Evolutionary conservation across 176 grass and related monocot species (phyloP).

Genomic region (Oryza officinalis): DNA sequence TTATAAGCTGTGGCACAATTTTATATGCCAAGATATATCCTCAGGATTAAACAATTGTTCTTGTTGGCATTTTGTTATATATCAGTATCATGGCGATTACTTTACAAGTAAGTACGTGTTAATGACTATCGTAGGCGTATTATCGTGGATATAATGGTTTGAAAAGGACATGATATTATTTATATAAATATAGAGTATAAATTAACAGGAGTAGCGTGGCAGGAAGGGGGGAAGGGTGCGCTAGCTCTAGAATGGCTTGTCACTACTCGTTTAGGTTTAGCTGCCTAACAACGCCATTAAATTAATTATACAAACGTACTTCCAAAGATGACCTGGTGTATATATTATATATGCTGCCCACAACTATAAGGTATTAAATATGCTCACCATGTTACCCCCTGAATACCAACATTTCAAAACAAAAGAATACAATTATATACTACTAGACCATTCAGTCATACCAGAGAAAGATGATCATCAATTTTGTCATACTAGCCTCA

Average conservation of each 20-base stretch:
- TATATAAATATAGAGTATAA: background rate
- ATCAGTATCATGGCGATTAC: slow-evolving; percentile 34
- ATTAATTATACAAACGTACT: slow-evolving; percentile 21
- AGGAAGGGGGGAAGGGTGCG: slow-evolving; percentile 24
- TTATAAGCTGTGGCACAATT: slow-evolving; percentile 24
- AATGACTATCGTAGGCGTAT: slow-evolving; percentile 38
- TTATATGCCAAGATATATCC: slow-evolving; percentile 40
- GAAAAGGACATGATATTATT: slow-evolving; percentile 25
- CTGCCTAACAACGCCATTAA: slow-evolving; percentile 28
- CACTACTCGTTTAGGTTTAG: slow-evolving; percentile 14
- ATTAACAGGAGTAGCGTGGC: slow-evolving; percentile 38
- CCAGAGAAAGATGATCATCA: background rate
- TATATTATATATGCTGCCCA: slow-evolving; percentile 10
- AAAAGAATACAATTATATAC: background rate
- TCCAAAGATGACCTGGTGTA: slow-evolving; percentile 20
- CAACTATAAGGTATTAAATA: slow-evolving; percentile 12
- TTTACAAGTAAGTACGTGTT: slow-evolving; percentile 45
- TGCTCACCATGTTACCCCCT: slow-evolving; percentile 21
- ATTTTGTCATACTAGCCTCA: background rate
- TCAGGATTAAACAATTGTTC: slow-evolving; percentile 41
- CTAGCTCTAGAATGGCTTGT: slow-evolving; percentile 32
- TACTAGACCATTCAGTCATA: background rate
- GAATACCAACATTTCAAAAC: slow-evolving; percentile 38
- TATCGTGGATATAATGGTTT: slow-evolving; percentile 31
- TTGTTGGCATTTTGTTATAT: slow-evolving; percentile 36